Conservation (phyloP, 495 filamentous ascomycete genomes). For the Penicillium verhagenii region DNA sequence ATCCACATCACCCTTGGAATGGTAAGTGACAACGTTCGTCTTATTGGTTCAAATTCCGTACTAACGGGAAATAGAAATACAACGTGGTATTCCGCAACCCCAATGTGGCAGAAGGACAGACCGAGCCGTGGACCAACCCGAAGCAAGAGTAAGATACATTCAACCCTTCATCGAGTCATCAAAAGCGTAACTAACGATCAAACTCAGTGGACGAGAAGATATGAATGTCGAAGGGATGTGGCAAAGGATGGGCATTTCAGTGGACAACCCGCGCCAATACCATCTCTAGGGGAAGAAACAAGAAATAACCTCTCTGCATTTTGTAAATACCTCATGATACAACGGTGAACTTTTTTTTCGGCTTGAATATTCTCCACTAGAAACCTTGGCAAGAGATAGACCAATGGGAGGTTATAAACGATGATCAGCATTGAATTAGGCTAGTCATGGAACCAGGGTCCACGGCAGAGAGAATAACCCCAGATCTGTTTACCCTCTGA, state of each 20-base stretch:
- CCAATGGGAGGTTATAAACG: too few relatives aligned
- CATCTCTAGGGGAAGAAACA: not conserved
- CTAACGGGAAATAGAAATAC: constrained; percentile 31
- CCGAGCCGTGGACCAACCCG: constrained; percentile 41
- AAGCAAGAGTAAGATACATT: constrained; percentile 44
- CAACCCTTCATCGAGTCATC: not conserved
- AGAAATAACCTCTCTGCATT: not conserved
- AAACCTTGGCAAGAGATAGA: too few relatives aligned
- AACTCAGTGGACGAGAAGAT: constrained; percentile 42
- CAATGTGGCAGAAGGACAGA: constrained; percentile 40
- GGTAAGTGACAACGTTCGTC: constrained; percentile 30
- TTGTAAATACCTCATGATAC: too few relatives aligned
- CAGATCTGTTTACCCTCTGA: not conserved
- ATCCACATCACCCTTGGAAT: constrained; percentile 55
- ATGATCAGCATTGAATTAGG: too few relatives aligned
- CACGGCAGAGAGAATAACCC: too few relatives aligned
- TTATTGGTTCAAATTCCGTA: not conserved
- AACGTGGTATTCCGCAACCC: constrained; percentile 53
- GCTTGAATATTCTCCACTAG: too few relatives aligned
- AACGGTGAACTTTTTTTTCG: not conserved
- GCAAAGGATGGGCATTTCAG: constrained; percentile 31
- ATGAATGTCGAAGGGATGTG: constrained; percentile 52
- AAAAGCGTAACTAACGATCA: constrained; percentile 14
- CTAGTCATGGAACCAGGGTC: too few relatives aligned
- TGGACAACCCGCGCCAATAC: constrained; percentile 20